Evolutionary conservation across 176 grass and related monocot species (phyloP).

Genomic region (Phoenix roebelenii): DNA sequence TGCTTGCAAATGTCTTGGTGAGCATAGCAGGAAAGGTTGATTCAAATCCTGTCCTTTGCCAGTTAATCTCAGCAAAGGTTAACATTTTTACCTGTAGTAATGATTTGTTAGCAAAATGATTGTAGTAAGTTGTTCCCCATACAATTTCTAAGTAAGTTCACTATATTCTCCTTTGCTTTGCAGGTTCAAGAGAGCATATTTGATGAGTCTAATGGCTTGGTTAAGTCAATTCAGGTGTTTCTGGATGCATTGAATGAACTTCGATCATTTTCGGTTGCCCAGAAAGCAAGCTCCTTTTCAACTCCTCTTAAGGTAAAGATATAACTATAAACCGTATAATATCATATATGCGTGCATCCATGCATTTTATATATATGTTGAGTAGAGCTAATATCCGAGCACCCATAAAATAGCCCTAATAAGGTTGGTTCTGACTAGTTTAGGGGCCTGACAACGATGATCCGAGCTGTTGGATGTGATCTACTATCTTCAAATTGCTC

Average conservation of each 20-base stretch:
- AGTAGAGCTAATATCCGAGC: no score
- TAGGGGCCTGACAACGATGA: no score
- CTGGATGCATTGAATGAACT: constrained; percentile 73
- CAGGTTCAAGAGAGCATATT: constrained; percentile 82
- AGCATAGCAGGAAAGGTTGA: constrained; percentile 54
- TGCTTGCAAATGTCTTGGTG: constrained; percentile 68
- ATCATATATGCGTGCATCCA: no score
- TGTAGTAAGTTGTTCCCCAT: no score
- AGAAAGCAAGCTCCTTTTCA: constrained; percentile 39
- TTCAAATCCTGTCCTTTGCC: constrained; percentile 42
- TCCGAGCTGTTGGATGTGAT: no score
- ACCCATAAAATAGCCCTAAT: no score
- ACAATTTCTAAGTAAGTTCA: no score
- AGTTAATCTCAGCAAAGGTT: constrained; percentile 69
- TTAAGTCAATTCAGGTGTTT: constrained; percentile 76
- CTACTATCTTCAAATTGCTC: no score
- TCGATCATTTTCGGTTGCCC: constrained; percentile 65
- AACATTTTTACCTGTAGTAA: background rate
- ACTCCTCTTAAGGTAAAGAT: constrained; percentile 55
- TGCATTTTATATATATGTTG: no score
- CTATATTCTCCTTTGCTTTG: constrained; percentile 12
- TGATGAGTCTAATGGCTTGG: constrained; percentile 57
- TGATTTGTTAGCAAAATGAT: no score
- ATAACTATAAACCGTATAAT: background rate
- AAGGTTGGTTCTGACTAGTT: no score